Conservation (phyloP, 2,329 filamentous ascomycete genomes). For the Aspergillus costaricaensis region DNA sequence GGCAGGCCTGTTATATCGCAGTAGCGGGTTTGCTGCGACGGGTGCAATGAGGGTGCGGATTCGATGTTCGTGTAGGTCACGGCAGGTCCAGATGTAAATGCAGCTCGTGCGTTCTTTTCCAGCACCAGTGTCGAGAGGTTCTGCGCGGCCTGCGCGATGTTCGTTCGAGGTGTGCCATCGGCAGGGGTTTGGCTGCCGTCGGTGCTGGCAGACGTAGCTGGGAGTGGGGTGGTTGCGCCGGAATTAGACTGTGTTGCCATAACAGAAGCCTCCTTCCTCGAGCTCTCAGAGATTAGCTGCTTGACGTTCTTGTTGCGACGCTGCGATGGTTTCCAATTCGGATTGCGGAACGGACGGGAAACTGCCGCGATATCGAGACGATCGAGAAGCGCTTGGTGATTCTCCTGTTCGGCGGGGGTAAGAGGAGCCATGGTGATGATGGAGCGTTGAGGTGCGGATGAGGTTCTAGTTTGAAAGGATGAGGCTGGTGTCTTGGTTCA, state of each 20-base stretch:
- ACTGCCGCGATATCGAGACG: slow-evolving; percentile 85
- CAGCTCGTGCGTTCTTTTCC: slow-evolving; percentile 67
- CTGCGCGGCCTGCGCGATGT: slow-evolving; percentile 85
- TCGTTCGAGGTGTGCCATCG: slow-evolving; percentile 49
- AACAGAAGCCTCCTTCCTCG: slow-evolving; percentile 84
- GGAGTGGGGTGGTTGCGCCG: slow-evolving; percentile 70
- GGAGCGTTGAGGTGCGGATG: not conserved
- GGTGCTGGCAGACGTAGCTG: slow-evolving; percentile 38
- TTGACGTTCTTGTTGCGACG: slow-evolving; percentile 99
- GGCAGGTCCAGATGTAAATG: slow-evolving; percentile 60
- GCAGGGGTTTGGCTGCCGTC: slow-evolving; percentile 51
- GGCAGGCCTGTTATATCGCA: slow-evolving; percentile 93
- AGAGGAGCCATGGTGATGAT: slow-evolving; percentile 56
- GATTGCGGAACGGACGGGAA: slow-evolving; percentile 86
- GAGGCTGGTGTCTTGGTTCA: not conserved
- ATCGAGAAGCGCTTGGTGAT: slow-evolving; percentile 84
- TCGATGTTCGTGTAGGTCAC: slow-evolving; percentile 97
- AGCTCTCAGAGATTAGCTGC: slow-evolving; percentile 86
- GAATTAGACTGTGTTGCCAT: slow-evolving; percentile 81
- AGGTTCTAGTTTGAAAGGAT: not conserved
- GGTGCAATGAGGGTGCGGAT: slow-evolving; percentile 80
- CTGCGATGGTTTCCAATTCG: slow-evolving; percentile 86
- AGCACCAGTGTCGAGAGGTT: slow-evolving; percentile 85
- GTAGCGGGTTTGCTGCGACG: slow-evolving; percentile 80
- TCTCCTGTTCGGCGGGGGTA: slow-evolving; percentile 73